Base-by-base conservation (phyloP, 257 asterid species). In the Hygrophila difformis region DNA sequence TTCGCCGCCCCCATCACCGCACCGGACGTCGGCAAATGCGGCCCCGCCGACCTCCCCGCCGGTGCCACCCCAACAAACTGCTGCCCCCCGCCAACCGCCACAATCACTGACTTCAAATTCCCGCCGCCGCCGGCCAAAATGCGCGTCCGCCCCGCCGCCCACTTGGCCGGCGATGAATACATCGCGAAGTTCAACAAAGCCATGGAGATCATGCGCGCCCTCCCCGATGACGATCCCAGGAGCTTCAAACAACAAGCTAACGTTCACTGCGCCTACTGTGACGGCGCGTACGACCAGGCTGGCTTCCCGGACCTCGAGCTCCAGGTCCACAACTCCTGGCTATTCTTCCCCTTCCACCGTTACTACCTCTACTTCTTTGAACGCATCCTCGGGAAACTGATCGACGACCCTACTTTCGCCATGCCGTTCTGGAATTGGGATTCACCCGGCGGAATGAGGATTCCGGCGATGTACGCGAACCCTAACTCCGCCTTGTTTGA, bases 401-500 rank as follows among this genome's bases (percentile, higher is more conserved):
- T 73, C 16, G 62, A 57, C 10, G 80, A 73, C 39, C 73, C 73
- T 5, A 61, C 73, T 31, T 73, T 73, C 49, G 76, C 65, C 10
- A 18, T 73, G 1, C 80, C 80, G 2, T 73, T 35, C 33, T 73
- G 81, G 77, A 69, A 73, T 57, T 73, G 77, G 77, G 81, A 73
- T 16, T 15, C 45, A 11, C 77, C 81, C 10, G 33, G 8, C 6
- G 73, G 77, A 3, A 59, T 70, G 64, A n/a, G 12, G 0, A 37
- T 68, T 31, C 74, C 81, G 0, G 14, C 31, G 12, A 36, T 43
- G 46, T 69, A 18, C 45, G 18, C 8, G 5, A 23, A 10, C 2
- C 12, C 10, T 0, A 28, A 8, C 1, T 62, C 77, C 0, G 43
- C 74, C 0, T 48, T 73, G 18, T 55, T 1, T 17, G 12, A 73